Evolutionary conservation across 768 basidiomycete genomes (phyloP).

Genomic region (Punctularia strigosozonata): DNA sequence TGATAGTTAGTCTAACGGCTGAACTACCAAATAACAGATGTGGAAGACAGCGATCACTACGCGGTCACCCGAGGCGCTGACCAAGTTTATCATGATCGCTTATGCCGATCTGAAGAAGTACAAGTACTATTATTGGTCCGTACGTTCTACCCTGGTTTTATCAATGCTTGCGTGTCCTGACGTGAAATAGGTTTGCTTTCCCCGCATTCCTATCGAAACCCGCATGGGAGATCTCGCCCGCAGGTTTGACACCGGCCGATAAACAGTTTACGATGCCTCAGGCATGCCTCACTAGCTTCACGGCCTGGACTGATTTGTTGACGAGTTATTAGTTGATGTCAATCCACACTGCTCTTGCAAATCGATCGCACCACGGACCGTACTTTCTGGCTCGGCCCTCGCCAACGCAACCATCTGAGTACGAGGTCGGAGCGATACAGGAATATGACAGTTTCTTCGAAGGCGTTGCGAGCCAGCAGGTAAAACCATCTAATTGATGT

Average conservation of each 20-base stretch:
- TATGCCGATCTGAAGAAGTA: slow-evolving; percentile 98
- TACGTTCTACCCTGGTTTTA: too few relatives aligned
- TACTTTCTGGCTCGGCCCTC: slow-evolving; percentile 52
- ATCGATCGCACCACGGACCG: slow-evolving; percentile 26
- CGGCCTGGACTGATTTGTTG: not conserved
- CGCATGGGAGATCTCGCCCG: slow-evolving; percentile 71
- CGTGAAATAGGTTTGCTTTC: too few relatives aligned
- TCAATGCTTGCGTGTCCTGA: too few relatives aligned
- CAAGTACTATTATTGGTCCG: slow-evolving; percentile 96
- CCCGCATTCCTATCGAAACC: slow-evolving; percentile 87
- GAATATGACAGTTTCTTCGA: slow-evolving; percentile 49
- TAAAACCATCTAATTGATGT: too few relatives aligned
- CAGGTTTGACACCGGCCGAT: slow-evolving; percentile 47
- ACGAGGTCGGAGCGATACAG: slow-evolving; percentile 41
- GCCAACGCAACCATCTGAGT: too few relatives aligned
- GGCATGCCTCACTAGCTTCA: slow-evolving; percentile 7
- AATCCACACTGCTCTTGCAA: slow-evolving; percentile 38
- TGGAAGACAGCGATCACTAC: slow-evolving; percentile 49
- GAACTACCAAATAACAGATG: slow-evolving; percentile 33
- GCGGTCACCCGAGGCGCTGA: slow-evolving; percentile 46
- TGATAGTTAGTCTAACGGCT: not conserved
- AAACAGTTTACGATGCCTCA: slow-evolving; percentile 34
- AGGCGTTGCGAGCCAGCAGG: slow-evolving; percentile 26
- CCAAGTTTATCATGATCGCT: slow-evolving; percentile 79
- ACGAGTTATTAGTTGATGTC: slow-evolving; percentile 30